phyloP scores from a whole-genome alignment of 2,329 filamentous ascomycete species.

The Colletotrichum sp. region DNA sequence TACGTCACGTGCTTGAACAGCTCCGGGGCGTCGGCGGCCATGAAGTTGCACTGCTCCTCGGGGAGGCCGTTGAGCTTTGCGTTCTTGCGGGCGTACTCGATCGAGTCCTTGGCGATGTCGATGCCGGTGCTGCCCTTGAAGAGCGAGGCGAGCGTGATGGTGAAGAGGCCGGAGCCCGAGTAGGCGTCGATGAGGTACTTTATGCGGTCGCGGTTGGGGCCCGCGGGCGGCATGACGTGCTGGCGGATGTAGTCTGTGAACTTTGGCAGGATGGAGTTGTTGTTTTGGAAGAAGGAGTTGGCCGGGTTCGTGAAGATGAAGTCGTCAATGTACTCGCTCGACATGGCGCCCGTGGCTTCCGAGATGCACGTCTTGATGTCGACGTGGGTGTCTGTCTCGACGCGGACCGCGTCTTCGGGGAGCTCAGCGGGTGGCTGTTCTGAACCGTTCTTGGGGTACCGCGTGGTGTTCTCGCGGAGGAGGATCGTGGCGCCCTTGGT shows the following conservation, averaged over 20 bases:
- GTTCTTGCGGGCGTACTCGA: slow-evolving; percentile 79
- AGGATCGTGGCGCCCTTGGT: slow-evolving; percentile 85
- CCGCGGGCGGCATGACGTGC: slow-evolving; percentile 67
- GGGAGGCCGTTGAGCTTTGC: slow-evolving; percentile 77
- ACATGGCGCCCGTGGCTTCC: slow-evolving; percentile 76
- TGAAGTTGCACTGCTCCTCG: slow-evolving; percentile 75
- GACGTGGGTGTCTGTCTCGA: slow-evolving; percentile 64
- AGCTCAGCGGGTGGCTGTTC: slow-evolving; percentile 29
- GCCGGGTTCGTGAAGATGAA: slow-evolving; percentile 91
- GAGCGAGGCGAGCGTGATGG: slow-evolving; percentile 84
- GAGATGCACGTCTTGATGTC: slow-evolving; percentile 91
- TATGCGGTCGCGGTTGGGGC: slow-evolving; percentile 50
- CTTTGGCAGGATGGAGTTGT: slow-evolving; percentile 91
- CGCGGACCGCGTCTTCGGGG: slow-evolving; percentile 48
- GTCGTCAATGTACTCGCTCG: slow-evolving; percentile 86
- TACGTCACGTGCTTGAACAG: slow-evolving; percentile 81
- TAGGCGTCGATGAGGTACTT: slow-evolving; percentile 96
- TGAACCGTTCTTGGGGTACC: slow-evolving; percentile 58
- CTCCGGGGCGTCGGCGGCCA: slow-evolving; percentile 84
- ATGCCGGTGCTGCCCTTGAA: slow-evolving; percentile 89
- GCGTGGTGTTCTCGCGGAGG: slow-evolving; percentile 81
- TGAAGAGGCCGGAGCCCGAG: slow-evolving; percentile 96
- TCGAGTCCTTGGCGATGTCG: slow-evolving; percentile 83
- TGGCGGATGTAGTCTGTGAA: slow-evolving; percentile 90
- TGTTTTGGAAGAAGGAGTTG: slow-evolving; percentile 98